Percentiles rank a stretch among this genome's conserved stretches.
phyloP scores from a whole-genome alignment of 2,329 filamentous ascomycete genomes.

The Colletotrichum tofieldiae region DNA sequence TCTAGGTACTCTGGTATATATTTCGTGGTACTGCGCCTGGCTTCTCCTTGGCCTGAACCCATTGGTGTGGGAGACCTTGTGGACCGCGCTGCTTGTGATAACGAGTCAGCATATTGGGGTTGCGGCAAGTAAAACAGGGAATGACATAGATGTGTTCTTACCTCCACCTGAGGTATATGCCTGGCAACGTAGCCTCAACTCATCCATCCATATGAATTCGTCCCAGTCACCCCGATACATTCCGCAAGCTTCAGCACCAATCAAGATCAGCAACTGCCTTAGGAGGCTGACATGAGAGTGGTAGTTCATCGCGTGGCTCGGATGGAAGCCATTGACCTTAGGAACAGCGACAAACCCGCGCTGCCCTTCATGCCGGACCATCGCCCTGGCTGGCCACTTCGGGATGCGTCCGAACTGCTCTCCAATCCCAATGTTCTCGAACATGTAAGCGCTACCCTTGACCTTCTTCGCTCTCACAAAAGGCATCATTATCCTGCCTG shows the following conservation, averaged over 20 bases:
- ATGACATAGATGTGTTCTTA: neutral
- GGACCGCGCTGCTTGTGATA: neutral
- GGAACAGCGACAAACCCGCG: slow-evolving; percentile 7
- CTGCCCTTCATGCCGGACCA: neutral
- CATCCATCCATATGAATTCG: neutral
- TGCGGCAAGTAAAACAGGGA: too few relatives aligned
- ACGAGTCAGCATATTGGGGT: neutral
- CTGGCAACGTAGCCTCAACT: neutral
- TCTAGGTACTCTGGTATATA: neutral
- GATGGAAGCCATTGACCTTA: slow-evolving; percentile 44
- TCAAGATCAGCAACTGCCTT: slow-evolving; percentile 37
- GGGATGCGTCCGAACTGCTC: neutral
- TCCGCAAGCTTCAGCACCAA: slow-evolving; percentile 3
- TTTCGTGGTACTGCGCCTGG: neutral
- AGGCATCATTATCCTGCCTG: neutral
- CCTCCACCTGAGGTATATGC: neutral
- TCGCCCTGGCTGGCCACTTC: neutral
- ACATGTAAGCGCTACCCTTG: neutral
- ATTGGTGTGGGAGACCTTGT: neutral
- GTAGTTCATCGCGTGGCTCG: slow-evolving; percentile 43
- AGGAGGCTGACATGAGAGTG: slow-evolving; percentile 36
- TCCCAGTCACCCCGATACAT: neutral
- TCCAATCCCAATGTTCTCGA: neutral
- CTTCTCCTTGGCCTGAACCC: neutral
- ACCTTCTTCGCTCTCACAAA: neutral